phyloP scores from a whole-genome alignment of 768 basidiomycete genomes.

The Dentipellis fragilis region DNA sequence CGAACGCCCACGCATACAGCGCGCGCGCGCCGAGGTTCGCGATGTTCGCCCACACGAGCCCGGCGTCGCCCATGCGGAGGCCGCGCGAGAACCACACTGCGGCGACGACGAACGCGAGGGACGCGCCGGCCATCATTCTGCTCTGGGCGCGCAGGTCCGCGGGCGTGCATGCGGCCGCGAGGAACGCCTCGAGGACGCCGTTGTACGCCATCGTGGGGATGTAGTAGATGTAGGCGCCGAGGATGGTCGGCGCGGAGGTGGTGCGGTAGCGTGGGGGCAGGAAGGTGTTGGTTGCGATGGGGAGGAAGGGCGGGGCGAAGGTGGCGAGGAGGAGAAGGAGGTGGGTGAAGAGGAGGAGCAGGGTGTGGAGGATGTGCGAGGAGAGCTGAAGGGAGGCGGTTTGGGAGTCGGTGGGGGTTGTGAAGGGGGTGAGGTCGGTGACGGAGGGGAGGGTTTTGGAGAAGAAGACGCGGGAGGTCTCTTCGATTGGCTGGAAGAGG shows the following conservation, averaged over 20 bases:
- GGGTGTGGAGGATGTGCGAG: constrained; percentile 34
- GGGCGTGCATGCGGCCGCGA: constrained; percentile 66
- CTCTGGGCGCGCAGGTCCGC: constrained; percentile 62
- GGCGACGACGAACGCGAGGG: constrained; percentile 51
- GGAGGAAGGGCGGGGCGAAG: constrained; percentile 70
- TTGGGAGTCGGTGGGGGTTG: neutral
- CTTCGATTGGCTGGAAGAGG: constrained; percentile 92
- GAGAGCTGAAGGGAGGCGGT: constrained; percentile 23
- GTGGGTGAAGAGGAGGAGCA: constrained; percentile 57
- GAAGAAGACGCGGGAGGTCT: constrained; percentile 83
- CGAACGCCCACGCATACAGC: constrained; percentile 45
- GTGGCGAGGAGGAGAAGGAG: constrained; percentile 60
- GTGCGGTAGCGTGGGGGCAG: constrained; percentile 60
- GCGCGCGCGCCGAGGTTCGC: constrained; percentile 55
- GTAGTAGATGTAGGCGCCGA: constrained; percentile 77
- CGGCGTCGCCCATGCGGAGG: constrained; percentile 47
- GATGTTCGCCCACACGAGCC: constrained; percentile 71
- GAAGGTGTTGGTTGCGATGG: constrained; percentile 55
- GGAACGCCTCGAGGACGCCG: constrained; percentile 86
- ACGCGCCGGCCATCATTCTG: constrained; percentile 77
- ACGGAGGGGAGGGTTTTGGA: constrained; percentile 45
- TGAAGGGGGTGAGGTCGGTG: neutral
- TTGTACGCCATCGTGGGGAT: constrained; percentile 87
- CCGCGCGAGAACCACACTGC: constrained; percentile 35
- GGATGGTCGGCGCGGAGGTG: constrained; percentile 73